Evolutionary conservation across 805 yeast genomes (phyloP).

Genomic region (Metschnikowia picachoensis): DNA sequence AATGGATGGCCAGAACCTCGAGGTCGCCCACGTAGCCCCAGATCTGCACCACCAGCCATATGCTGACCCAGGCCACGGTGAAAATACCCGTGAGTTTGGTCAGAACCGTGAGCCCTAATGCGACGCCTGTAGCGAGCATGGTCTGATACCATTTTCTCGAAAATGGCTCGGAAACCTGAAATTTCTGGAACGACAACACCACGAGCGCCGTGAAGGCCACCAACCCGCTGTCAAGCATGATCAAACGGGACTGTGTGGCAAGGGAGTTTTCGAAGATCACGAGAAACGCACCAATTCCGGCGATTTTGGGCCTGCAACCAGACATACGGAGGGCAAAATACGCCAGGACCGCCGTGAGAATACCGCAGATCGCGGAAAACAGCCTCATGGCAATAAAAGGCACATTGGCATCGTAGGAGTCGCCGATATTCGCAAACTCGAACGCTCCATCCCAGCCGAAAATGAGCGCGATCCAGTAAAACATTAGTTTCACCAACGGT

Average conservation of each 20-base stretch:
- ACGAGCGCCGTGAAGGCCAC: conserved; percentile 46
- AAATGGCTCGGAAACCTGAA: conserved; percentile 45
- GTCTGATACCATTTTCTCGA: conserved; percentile 50
- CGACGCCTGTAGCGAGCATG: conserved; percentile 45
- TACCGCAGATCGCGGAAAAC: conserved; percentile 54
- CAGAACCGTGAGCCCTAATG: conserved; percentile 54
- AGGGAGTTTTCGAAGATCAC: conserved; percentile 62
- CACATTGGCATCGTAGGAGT: conserved; percentile 23
- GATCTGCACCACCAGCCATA: conserved; percentile 44
- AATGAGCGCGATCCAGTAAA: conserved; percentile 48
- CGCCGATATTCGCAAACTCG: conserved; percentile 42
- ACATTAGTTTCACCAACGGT: conserved; percentile 61
- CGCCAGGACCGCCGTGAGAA: conserved; percentile 47
- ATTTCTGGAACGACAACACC: conserved; percentile 48
- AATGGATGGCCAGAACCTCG: conserved; percentile 33
- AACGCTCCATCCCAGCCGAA: conserved; percentile 49
- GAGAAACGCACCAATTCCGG: conserved; percentile 49
- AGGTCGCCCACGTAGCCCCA: conserved; percentile 76
- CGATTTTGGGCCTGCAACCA: conserved; percentile 49
- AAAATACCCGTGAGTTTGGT: conserved; percentile 70
- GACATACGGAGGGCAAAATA: conserved; percentile 53
- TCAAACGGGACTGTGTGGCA: conserved; percentile 55
- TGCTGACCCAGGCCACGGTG: conserved; percentile 62
- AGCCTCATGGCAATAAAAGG: conserved; percentile 56
- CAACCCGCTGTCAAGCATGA: conserved; percentile 41